Base-by-base conservation (phyloP, 164 flowering plant species). In the Vitis cinerea region DNA sequence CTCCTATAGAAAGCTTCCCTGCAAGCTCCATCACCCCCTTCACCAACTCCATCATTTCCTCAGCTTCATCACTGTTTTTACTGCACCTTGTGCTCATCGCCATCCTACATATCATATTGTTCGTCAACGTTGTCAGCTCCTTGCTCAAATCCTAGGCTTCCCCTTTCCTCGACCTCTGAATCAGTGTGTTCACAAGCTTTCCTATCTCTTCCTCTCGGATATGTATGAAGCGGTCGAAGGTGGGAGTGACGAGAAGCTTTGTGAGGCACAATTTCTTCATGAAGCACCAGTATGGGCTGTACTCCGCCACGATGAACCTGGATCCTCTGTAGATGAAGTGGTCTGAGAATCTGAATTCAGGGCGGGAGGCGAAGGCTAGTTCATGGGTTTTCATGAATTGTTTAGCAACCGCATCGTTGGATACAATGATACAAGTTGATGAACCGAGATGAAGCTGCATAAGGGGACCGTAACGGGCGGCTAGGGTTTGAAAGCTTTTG, bases 371-470 rank as follows among this genome's bases (percentile, higher is more conserved):
- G 52, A 79, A 79, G 17, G 67, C 74, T 15, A 71, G 68, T 0
- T 80, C 83, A 1, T 80, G 80, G 63, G 71, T 68, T 55, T 80
- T 77, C 19, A 77, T 51, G 53, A 80, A 66, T 61, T 80, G 74
- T 66, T 65, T 77, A 51, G 83, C 83, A 2, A 69, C 65, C 0
- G 59, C 17, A 4, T 74, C 74, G 56, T 68, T 64, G 3, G 83
- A 77, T 3, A 44, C 78, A 14, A 80, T 67, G 4, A 71, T 55
- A 23, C 78, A 71, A 0, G 59, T 31, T 3, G 83, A 66, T 11
- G 83, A 73, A 8, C 83, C 80, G 9, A 80, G 47, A 10, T 67
- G 78, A 53, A 77, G 13, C 47, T 14, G 65, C 69, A 80, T 80
- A 64, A 80, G 76, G 0, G 83, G 83, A 64, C 80, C 80, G 13